These are phyloP conservation scores for Gillenia trifoliata DNA, from an alignment of 306 rosid species.

Conservation along the genomic window DNA sequence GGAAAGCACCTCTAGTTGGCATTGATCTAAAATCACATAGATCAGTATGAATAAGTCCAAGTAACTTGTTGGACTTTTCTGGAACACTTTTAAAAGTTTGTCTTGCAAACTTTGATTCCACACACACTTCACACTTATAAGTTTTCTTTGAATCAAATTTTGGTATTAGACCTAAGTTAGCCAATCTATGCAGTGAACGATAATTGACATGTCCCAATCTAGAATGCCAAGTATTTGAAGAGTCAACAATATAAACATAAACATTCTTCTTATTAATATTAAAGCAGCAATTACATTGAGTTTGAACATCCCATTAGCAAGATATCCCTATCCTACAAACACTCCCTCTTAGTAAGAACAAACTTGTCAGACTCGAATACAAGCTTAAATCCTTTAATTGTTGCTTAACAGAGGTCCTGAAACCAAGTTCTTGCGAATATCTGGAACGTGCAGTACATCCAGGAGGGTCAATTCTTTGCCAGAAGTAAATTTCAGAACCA, in stretches of 20 bases:
- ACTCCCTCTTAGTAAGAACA: not conserved
- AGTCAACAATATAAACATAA: not conserved
- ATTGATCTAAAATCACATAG: too few relatives aligned
- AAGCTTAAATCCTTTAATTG: not conserved
- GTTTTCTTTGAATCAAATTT: too few relatives aligned
- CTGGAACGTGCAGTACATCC: not conserved
- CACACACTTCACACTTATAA: too few relatives aligned
- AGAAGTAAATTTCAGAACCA: not conserved
- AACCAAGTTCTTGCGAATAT: not conserved
- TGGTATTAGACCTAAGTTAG: too few relatives aligned
- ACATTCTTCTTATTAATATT: too few relatives aligned
- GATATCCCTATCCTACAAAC: not conserved
- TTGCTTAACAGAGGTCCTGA: not conserved
- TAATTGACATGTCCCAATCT: too few relatives aligned
- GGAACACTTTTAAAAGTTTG: too few relatives aligned
- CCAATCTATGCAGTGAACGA: too few relatives aligned
- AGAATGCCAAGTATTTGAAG: not conserved
- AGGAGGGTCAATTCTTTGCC: not conserved
- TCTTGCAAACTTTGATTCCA: too few relatives aligned
- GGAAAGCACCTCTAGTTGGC: too few relatives aligned
- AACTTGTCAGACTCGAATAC: not conserved
- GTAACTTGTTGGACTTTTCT: too few relatives aligned
- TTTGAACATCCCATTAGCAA: not conserved
- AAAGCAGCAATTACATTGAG: not conserved
- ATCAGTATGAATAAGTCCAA: too few relatives aligned